These are phyloP conservation scores for Paraphaeosphaeria sporulosa DNA, from an alignment of 2,329 filamentous ascomycete species.

Conservation along the genomic window DNA sequence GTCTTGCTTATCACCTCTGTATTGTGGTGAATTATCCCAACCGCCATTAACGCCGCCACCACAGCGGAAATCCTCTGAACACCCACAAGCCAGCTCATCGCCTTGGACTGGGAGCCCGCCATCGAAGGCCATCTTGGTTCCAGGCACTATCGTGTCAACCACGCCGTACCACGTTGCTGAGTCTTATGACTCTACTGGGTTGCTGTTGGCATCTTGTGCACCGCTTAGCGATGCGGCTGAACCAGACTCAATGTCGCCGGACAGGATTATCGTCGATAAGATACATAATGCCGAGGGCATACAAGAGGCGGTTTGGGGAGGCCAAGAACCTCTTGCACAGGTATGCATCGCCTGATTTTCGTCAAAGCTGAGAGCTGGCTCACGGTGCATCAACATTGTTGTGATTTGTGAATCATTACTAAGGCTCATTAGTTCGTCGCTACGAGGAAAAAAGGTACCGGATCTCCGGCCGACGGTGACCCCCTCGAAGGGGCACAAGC, in stretches of 20 bases:
- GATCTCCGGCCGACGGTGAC: neutral
- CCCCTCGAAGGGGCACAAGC: neutral
- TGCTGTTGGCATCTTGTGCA: too few relatives aligned
- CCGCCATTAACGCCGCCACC: neutral
- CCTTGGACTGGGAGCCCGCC: conserved; percentile 2
- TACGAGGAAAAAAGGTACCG: too few relatives aligned
- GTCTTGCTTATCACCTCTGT: too few relatives aligned
- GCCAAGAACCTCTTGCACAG: neutral
- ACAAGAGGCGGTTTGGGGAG: neutral
- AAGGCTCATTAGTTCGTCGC: neutral
- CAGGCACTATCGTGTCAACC: neutral
- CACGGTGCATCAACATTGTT: neutral
- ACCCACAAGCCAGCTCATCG: neutral
- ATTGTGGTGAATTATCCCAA: neutral
- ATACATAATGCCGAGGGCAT: neutral
- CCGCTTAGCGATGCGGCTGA: neutral
- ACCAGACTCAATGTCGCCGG: neutral
- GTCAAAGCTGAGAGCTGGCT: neutral
- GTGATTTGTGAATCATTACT: neutral
- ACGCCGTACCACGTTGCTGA: neutral
- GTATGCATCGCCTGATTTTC: neutral
- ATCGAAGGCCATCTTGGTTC: neutral
- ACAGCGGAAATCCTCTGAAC: neutral
- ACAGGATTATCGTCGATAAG: neutral
- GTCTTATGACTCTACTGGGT: neutral